Conservation (phyloP, 2,329 filamentous ascomycete genomes). For the Pezicula radicicola region DNA sequence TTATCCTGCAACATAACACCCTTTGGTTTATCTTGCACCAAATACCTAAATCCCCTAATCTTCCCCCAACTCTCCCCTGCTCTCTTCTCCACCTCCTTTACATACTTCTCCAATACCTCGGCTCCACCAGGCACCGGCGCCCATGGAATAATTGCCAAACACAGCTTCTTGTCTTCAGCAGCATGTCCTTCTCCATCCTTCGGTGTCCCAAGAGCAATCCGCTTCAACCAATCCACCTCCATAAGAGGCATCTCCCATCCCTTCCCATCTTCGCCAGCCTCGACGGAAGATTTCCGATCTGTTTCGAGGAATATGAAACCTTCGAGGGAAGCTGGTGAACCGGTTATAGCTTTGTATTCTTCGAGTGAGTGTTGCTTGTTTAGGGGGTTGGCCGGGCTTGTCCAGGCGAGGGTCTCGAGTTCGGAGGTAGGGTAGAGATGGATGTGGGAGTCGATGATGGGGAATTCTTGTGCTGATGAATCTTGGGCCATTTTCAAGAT, state of each 20-base stretch:
- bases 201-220: conserved; percentile 61
- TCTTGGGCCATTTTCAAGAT: neutral
- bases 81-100: conserved; percentile 55
- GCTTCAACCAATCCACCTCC: conserved; percentile 68
- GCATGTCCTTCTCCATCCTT: conserved; percentile 56
- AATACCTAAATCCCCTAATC: conserved; percentile 77
- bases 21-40: conserved; percentile 73
- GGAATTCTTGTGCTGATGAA: conserved; percentile 23
- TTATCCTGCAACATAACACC: conserved; percentile 60
- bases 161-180: conserved; percentile 46
- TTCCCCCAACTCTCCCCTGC: conserved; percentile 62
- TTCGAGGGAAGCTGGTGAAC: conserved; percentile 40
- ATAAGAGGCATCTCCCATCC: conserved; percentile 68
- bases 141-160: conserved; percentile 76
- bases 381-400: conserved; percentile 52
- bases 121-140: conserved; percentile 72
- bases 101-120: conserved; percentile 59
- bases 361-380: conserved; percentile 24
- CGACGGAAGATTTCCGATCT: conserved; percentile 65
- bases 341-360: conserved; percentile 25
- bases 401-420: conserved; percentile 67
- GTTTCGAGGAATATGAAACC: conserved; percentile 85
- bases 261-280: conserved; percentile 40
- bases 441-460: conserved; percentile 86
- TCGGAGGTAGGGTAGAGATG: conserved; percentile 78